Base-by-base conservation (phyloP, 2,329 filamentous ascomycete species). In the Penicillium italicum region DNA sequence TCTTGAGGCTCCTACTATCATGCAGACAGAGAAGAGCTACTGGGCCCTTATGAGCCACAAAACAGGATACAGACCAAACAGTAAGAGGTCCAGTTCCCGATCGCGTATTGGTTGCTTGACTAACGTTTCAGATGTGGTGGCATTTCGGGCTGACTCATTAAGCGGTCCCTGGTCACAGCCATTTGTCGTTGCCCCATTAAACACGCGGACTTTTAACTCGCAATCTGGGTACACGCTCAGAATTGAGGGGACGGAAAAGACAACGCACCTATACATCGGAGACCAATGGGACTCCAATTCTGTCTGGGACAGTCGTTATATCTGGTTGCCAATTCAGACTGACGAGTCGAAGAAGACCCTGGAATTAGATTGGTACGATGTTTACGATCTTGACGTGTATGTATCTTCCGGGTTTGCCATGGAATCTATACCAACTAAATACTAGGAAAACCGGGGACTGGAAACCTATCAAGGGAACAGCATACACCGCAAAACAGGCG, bases 1-100 rank as follows among this genome's bases (percentile, higher is more conserved):
- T 59, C 75, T 85, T 1, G 83, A 85, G 61, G 83, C 82, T 0
- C 83, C 83, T 0, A 83, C 80, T 0, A 85, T 85, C 49, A 73
- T 85, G 6, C 82, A 85, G 64, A 85, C 83, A 0, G 81, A 85
- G 2, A 75, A 76, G 56, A 83, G 80, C 60, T 85, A 85, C 61
- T 85, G 80, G 61, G 80, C 82, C 0, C 63, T 85, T 34, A 85
- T 85, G 82, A 83, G 80, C 60, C 83, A 85, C 59, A 85, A 85
- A 73, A 85, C 83, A 0, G 83, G 83, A 0, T 85, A 85, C 52
- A 73, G 83, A n/a, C 82, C 83, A 0, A 85, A 85, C 49, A 85
- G 75, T 71, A 43, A 57, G 66, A 56, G 22, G 0, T 16, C 4
- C 3, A 5, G 1, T 37, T 24, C 1, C 9, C 4, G 4, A 3